These are phyloP conservation scores for Smallanthus sonchifolius DNA, from an alignment of 129 eudicot genomes.

Conservation along the genomic window DNA sequence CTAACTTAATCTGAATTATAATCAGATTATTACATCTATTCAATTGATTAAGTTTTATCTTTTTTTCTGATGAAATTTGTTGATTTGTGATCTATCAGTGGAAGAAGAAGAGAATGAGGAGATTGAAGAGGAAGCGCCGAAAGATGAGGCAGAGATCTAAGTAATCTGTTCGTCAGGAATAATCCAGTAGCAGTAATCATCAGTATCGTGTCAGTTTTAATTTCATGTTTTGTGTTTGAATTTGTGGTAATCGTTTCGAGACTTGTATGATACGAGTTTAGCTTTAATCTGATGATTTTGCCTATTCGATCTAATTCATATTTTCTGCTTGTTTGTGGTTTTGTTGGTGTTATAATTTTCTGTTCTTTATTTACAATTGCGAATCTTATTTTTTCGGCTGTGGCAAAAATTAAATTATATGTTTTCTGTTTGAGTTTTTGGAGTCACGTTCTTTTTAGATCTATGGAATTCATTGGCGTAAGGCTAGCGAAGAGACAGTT, in stretches of 20 bases:
- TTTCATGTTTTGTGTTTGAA: not conserved
- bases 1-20: not conserved
- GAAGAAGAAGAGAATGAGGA: slow-evolving; percentile 64
- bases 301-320: not conserved
- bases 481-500: too few species aligned
- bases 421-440: too few species aligned
- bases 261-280: not conserved
- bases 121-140: slow-evolving; percentile 65
- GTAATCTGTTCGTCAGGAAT: slow-evolving; percentile 25
- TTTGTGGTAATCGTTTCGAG: slow-evolving; percentile 1
- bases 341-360: not conserved
- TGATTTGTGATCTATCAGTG: slow-evolving; percentile 24
- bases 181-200: slow-evolving; percentile 1
- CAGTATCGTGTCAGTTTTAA: not conserved
- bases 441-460: too few species aligned
- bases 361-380: not conserved
- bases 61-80: not conserved
- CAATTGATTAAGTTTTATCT: not conserved
- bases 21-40: not conserved
- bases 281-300: not conserved
- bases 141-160: slow-evolving; percentile 66
- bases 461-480: too few species aligned
- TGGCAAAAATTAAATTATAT: too few species aligned
- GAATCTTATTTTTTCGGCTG: too few species aligned
- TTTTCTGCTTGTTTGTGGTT: not conserved